Percentiles rank a stretch among this genome's conserved stretches.
phyloP scores from a whole-genome alignment of 306 rosid genomes.

The Notholithocarpus densiflorus region DNA sequence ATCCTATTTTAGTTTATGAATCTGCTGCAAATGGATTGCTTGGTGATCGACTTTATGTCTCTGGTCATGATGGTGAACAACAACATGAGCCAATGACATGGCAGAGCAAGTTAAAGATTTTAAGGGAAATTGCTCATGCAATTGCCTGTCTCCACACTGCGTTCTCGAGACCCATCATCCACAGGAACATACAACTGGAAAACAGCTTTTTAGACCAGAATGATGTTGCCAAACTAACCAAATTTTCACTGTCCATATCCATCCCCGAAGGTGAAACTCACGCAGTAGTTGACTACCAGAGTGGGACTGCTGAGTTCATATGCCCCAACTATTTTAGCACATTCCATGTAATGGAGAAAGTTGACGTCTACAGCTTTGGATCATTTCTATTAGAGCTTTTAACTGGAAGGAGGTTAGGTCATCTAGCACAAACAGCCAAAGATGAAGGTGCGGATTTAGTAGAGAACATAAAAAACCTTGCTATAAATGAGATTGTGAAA shows the following conservation, averaged over 20 bases:
- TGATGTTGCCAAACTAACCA: background rate
- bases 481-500: background rate
- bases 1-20: background rate
- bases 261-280: too few species aligned
- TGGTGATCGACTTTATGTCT: background rate
- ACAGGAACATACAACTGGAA: background rate
- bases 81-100: background rate
- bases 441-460: too few species aligned
- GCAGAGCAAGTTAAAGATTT: background rate
- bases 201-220: slow-evolving; percentile 5
- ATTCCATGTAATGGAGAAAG: background rate
- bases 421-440: too few species aligned
- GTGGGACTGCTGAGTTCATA: too few species aligned
- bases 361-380: too few species aligned
- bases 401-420: too few species aligned
- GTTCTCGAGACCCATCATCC: background rate
- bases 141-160: background rate
- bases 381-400: too few species aligned
- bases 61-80: background rate
- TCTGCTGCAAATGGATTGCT: background rate
- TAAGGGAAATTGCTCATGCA: background rate
- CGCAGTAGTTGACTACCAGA: too few species aligned
- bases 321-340: background rate
- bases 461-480: background rate
- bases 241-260: too few species aligned